Conservation (phyloP, 768 basidiomycete genomes). For the Hirschioporus abietinus region DNA sequence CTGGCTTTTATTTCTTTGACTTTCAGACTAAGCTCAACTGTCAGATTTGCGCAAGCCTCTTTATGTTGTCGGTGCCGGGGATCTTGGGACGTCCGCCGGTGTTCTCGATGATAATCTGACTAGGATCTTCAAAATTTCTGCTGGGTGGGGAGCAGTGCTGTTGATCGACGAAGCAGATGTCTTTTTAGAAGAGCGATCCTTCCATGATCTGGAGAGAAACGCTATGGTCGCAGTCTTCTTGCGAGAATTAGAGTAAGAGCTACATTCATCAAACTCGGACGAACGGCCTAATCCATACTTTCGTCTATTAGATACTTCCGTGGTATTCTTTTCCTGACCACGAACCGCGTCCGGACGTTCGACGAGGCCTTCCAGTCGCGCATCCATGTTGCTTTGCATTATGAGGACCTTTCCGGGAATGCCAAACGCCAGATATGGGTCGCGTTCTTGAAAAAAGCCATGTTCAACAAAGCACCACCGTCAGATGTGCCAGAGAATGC, state of each 20-base stretch:
- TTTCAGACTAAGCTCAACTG: background rate
- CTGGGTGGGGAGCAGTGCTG: conserved; percentile 30
- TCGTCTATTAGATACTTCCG: conserved; percentile 21
- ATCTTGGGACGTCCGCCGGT: conserved; percentile 29
- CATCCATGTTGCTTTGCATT: conserved; percentile 42
- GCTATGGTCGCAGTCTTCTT: conserved; percentile 68
- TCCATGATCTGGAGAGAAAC: conserved; percentile 60
- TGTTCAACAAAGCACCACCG: conserved; percentile 7
- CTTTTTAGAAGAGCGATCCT: conserved; percentile 63
- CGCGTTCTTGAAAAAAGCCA: conserved; percentile 47
- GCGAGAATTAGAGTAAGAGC: conserved; percentile 25
- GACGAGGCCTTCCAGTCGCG: conserved; percentile 31
- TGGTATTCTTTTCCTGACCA: conserved; percentile 36
- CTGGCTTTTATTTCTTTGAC: background rate
- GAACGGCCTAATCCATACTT: background rate
- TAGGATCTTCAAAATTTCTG: conserved; percentile 27
- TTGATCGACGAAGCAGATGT: conserved; percentile 51
- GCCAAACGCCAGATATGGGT: conserved; percentile 59
- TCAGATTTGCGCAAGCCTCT: conserved; percentile 22
- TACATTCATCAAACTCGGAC: background rate
- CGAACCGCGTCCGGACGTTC: conserved; percentile 33
- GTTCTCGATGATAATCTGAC: conserved; percentile 25
- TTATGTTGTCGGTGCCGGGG: conserved; percentile 30
- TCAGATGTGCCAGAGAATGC: conserved; percentile 2
- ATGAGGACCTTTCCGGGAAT: conserved; percentile 47